These are phyloP conservation scores for Prunus fruticosa DNA, from an alignment of 306 rosid species.

Conservation along the genomic window DNA sequence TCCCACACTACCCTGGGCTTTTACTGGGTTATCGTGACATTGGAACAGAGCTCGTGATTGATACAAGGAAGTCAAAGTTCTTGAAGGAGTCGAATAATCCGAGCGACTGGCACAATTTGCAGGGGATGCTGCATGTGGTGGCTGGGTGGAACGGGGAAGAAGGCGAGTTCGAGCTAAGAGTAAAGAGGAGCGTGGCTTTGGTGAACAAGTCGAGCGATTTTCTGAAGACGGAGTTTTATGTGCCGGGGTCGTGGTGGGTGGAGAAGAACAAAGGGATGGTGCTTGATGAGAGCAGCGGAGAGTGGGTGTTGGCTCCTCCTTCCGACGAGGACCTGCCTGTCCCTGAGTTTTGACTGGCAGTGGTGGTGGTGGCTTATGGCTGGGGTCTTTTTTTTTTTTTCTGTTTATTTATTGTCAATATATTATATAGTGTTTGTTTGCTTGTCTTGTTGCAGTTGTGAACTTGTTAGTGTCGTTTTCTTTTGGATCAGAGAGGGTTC, in stretches of 20 bases:
- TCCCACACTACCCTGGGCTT: slow-evolving; percentile 45
- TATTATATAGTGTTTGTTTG: no score
- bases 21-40: slow-evolving; percentile 38
- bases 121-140: slow-evolving; percentile 67
- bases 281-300: slow-evolving; percentile 39
- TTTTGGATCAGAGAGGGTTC: no score
- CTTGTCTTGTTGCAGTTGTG: no score
- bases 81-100: slow-evolving; percentile 58
- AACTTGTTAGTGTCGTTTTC: no score
- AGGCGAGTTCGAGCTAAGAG: slow-evolving; percentile 48
- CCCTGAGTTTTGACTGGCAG: slow-evolving; percentile 34
- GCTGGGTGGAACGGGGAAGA: slow-evolving; percentile 67
- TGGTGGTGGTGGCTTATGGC: neutral
- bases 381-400: neutral
- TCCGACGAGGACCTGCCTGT: slow-evolving; percentile 56
- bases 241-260: slow-evolving; percentile 67
- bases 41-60: slow-evolving; percentile 44
- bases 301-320: slow-evolving; percentile 48
- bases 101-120: slow-evolving; percentile 68
- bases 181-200: slow-evolving; percentile 63
- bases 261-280: slow-evolving; percentile 70
- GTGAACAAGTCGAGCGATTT: slow-evolving; percentile 57
- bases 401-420: no score
- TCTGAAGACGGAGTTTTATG: slow-evolving; percentile 33
- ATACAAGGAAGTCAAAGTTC: slow-evolving; percentile 45